A percentile compares a stretch with the other conserved stretches of the same genome.
Evolutionary conservation across 2,329 filamentous ascomycete species (phyloP).

Genomic region (Botrytis elliptica): DNA sequence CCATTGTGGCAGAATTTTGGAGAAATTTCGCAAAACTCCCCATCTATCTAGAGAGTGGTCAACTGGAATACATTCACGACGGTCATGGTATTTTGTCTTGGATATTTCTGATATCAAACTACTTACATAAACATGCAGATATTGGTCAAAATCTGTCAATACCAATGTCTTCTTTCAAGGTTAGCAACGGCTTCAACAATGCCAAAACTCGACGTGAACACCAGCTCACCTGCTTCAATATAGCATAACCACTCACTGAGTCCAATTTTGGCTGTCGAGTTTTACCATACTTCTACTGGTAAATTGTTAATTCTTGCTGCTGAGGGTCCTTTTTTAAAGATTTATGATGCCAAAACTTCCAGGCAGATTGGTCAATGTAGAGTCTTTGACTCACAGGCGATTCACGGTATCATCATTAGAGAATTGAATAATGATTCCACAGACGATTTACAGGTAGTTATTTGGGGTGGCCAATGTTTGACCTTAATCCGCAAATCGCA

Average conservation of each 20-base stretch:
- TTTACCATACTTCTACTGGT: conserved; percentile 43
- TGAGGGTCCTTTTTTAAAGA: conserved; percentile 57
- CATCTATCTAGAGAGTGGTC: not conserved
- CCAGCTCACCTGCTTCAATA: conserved; percentile 13
- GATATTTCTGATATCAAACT: not conserved
- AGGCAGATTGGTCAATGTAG: conserved; percentile 45
- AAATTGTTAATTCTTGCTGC: conserved; percentile 53
- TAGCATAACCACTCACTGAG: conserved; percentile 39
- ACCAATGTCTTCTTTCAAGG: conserved; percentile 21
- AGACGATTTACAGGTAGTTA: conserved; percentile 46
- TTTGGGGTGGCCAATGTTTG: conserved; percentile 68
- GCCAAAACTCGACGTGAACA: not conserved
- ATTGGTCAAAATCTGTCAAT: not conserved
- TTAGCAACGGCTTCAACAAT: conserved; percentile 2
- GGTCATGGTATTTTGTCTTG: not conserved
- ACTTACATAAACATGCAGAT: not conserved
- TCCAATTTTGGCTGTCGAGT: conserved; percentile 60
- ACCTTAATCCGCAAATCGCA: conserved; percentile 39
- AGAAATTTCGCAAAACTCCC: not conserved
- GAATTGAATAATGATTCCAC: conserved; percentile 23
- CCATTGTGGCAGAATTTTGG: not conserved
- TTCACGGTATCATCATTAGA: conserved; percentile 67
- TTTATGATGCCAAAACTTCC: conserved; percentile 46
- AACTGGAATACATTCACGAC: not conserved
- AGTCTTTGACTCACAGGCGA: conserved; percentile 66